Base-by-base conservation (phyloP, 75 land plant species). In the Cupressus sempervirens region DNA sequence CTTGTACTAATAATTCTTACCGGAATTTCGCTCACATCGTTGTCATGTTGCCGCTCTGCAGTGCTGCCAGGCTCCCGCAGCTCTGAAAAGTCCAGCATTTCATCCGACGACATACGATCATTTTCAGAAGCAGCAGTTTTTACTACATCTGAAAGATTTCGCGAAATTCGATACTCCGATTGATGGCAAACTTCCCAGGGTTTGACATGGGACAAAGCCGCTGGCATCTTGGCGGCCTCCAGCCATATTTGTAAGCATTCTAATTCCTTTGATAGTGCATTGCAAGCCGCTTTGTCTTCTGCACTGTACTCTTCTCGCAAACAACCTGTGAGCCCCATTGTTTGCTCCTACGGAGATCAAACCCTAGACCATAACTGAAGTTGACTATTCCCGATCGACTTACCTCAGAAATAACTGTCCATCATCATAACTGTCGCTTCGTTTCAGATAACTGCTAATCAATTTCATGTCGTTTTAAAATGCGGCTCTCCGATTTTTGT, bases 161-260 rank as follows among this genome's bases (percentile, higher is more conserved):
- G 50, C 12, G 41, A 9, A 79, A 43, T 45, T 43, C 41, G 81
- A 40, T 79, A 79, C 13, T 79, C 81, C 41, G 26, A 79, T 10
- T 79, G 40, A 40, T 79, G 81, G 81, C 50, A 45, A 11, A 79
- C n/a, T 79, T 79, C 81, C 81, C 81, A 79, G 81, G 81, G 32
- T 45, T 79, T 79, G 43, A 79, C 43, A 45, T 41, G n/a, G 29
- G 50, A 48, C 29, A n/a, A 79, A 41, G 50, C 48, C 50, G n/a
- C 14, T 43, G 81, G 81, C 50, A 79, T 9, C 81, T 45, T 45
- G 14, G 81, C 81, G 9, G 81, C 81, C 23, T 79, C 81, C 46
- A 79, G 50, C 81, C 81, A 79, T 29, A n/a, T 79, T 50, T 8
- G 30, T 45, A 45, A 41, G 81, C 14, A 72, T 72, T 32, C 12